Evolutionary conservation across 2,329 filamentous ascomycete species (phyloP), one percentile per base, ranked within the genome.

Genomic region (Aquanectria penicillioides): DNA sequence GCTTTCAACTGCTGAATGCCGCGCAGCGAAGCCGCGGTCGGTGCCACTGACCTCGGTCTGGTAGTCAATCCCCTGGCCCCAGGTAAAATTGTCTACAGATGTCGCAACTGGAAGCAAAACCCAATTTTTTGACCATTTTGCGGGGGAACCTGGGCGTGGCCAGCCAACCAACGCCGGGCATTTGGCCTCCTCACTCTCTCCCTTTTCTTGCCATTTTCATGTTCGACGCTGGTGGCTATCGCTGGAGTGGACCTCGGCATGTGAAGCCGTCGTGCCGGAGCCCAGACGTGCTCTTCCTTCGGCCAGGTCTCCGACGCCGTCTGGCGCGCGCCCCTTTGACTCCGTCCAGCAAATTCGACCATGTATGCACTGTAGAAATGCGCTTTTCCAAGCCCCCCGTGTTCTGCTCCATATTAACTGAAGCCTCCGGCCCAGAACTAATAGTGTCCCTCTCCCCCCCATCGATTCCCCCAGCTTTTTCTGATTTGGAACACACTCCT

Each of bases 231-330:
- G n/a, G n/a, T n/a, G n/a, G n/a, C n/a, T n/a, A 26, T 44, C 17
- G 17, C 22, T 20, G 7, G 26, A 34, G 63, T 69, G 69, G 66
- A 71, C 70, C 69, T 72, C 70, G 70, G 70, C 66, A 72, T 72
- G 65, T 69, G 67, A 66, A 61, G 61, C 58, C 56, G 43, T 50
- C 37, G 23, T 17, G 25, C 40, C 40, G 40, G 15, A 25, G 37
- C 22, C 12, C 22, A 25, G 26, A 22, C 51, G 25, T 46, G 38
- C 28, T 36, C 25, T 34, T 46, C 29, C 33, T 55, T 70, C 68
- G 67, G 68, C 57, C 68, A 68, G 55, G 57, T 68, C 63, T 66
- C 68, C 66, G 67, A 61, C 37, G n/a, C 54, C 44, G 59, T 26
- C 37, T 20, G 22, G 34, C 34, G n/a, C n/a, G n/a, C n/a, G n/a